Percentiles rank a stretch among this genome's conserved stretches.
Evolutionary conservation across 148 eudicot species (phyloP).

Genomic region (Euryodendron excelsum): DNA sequence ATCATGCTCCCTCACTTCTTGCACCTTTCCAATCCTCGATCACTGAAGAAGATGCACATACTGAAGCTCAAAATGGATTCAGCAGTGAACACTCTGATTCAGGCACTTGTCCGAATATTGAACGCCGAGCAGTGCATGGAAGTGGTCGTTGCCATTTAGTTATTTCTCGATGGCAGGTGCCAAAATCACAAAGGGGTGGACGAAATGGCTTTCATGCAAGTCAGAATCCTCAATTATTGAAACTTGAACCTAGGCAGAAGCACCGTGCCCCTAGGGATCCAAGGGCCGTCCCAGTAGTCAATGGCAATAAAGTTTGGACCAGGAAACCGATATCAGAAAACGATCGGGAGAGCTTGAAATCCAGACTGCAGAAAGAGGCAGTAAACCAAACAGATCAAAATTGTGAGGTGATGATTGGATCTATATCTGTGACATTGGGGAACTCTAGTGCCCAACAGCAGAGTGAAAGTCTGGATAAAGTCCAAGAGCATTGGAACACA

Average conservation of each 20-base stretch:
- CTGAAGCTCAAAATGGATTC: constrained; percentile 30
- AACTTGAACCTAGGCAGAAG: constrained; percentile 37
- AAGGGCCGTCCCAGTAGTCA: constrained; percentile 29
- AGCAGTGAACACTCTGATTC: constrained; percentile 35
- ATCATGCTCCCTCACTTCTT: constrained; percentile 21
- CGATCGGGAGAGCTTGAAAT: constrained; percentile 32
- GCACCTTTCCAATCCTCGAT: constrained; percentile 34
- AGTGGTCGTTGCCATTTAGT: constrained; percentile 33
- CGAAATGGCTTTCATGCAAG: constrained; percentile 41
- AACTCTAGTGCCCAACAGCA: constrained; percentile 27
- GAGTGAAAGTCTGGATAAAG: constrained; percentile 17
- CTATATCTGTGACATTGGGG: constrained; percentile 63
- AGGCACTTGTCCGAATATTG: constrained; percentile 30
- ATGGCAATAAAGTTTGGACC: constrained; percentile 63
- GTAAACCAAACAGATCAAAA: constrained; percentile 34
- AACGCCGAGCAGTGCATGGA: constrained; percentile 26
- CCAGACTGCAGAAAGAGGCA: constrained; percentile 23
- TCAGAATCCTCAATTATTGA: constrained; percentile 37
- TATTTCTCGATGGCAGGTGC: constrained; percentile 53
- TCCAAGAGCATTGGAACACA: constrained; percentile 10
- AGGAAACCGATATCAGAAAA: constrained; percentile 52
- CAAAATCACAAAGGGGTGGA: constrained; percentile 45
- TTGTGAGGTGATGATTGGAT: constrained; percentile 73
- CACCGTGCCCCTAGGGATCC: constrained; percentile 40
- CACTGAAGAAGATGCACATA: constrained; percentile 32